Evolutionary conservation across 2,329 filamentous ascomycete species (phyloP).

Genomic region (Penicillium decumbens): DNA sequence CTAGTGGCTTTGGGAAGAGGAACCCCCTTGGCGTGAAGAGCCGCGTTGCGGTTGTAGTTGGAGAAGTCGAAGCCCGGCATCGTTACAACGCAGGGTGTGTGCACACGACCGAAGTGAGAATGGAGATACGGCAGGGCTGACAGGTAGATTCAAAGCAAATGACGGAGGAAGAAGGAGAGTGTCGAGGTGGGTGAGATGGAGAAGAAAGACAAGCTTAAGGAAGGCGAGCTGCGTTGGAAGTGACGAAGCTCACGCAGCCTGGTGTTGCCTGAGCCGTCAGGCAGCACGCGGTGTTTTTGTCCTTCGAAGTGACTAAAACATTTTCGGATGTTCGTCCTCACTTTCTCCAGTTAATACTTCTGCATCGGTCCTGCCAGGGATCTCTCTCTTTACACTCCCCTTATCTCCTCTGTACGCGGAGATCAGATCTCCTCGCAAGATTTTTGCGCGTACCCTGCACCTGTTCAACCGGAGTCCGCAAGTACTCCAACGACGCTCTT

Average conservation of each 20-base stretch:
- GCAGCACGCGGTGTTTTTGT: constrained; percentile 24
- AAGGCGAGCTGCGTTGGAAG: constrained; percentile 29
- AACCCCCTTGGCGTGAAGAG: constrained; percentile 87
- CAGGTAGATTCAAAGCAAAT: background rate
- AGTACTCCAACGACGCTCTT: constrained; percentile 43
- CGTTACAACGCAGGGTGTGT: constrained; percentile 37
- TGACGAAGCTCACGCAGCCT: constrained; percentile 45
- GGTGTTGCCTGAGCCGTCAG: constrained; percentile 25
- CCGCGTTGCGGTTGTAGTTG: constrained; percentile 98
- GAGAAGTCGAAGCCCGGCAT: constrained; percentile 99
- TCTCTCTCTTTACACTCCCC: constrained; percentile 4
- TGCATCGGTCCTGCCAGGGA: constrained; percentile 9
- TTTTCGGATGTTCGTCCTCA: constrained; percentile 18
- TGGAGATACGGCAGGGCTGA: background rate
- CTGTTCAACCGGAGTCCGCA: constrained; percentile 43
- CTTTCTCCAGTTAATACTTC: constrained; percentile 1
- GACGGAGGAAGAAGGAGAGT: constrained; percentile 37
- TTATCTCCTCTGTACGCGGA: constrained; percentile 25
- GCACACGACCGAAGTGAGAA: constrained; percentile 27
- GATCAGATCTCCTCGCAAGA: constrained; percentile 31
- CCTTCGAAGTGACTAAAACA: constrained; percentile 4
- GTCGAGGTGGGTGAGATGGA: constrained; percentile 27
- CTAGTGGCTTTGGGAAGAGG: constrained; percentile 96
- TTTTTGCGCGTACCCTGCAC: constrained; percentile 43
- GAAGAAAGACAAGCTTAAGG: constrained; percentile 13